Evolutionary conservation across 768 basidiomycete species (phyloP), one percentile per base, ranked within the genome.

Genomic region (Boletus tomentosulus): DNA sequence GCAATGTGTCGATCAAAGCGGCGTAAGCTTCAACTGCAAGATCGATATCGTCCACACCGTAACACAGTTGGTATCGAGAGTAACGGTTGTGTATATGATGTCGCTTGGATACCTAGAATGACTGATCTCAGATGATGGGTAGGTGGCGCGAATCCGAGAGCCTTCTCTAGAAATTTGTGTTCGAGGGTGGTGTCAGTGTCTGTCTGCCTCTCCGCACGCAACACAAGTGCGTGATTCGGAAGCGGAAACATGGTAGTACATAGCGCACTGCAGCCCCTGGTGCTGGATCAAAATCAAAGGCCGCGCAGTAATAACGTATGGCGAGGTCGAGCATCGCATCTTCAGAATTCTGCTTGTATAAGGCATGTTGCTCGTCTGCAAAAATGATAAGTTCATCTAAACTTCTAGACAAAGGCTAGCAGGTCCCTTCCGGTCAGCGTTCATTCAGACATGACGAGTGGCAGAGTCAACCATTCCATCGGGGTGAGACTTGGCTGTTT

Each of bases 261-360:
- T 41, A 50, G 22, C 57, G 54, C 24, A 35, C 16, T 30, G 16
- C 33, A 11, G 47, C 46, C 35, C 42, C 43, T 16, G 56, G 56
- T 0, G 50, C 7, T 22, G 58, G 54, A 9, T 51, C 61, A 27
- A 62, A 48, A 30, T 60, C 61, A 31, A 60, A 61, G 24, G 62
- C 62, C 22, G 57, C n/a, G n/a, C n/a, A n/a, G 38, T 61, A 64
- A 31, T 57, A 41, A 28, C n/a, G 42, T 51, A 51, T 52, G 11
- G 56, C 59, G 27, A 48, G 48, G 42, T 60, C 54, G 13, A 57
- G 56, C 6, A 45, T 7, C 27, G 16, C 33, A 11, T 7, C 13
- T 35, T 60, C 53, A 16, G 22, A 24, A 41, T 24, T 41, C 39
- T 41, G 39, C 22, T 22, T 1, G 11, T 24, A 41, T 11, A 41